Evolutionary conservation across 768 basidiomycete genomes (phyloP), one percentile per base, ranked within the genome.

Genomic region (Leccinum imitatum): DNA sequence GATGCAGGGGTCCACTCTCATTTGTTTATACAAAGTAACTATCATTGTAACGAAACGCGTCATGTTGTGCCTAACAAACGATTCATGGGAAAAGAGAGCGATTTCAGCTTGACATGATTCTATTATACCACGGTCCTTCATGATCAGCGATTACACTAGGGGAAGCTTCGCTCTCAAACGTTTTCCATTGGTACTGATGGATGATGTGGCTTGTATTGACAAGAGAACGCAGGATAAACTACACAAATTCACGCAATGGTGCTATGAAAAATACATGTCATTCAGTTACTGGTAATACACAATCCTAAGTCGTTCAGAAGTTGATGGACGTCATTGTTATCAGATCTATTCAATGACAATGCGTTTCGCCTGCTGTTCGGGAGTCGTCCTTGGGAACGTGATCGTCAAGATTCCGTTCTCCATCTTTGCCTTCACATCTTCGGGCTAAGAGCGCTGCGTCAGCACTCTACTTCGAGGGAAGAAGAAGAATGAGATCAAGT

Each of bases 371-470:
- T 75, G 74, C 59, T 68, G 57, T 60, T 81, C 81, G 6, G 73
- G 31, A 7, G 4, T 31, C 69, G 71, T 65, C 68, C 75, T 80
- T 15, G 81, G 81, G 73, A 82, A 83, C 15, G 72, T 77, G 23
- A 83, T 73, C 0, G 72, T 73, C 59, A 83, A 65, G 17, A 84
- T 68, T 6, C 80, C 81, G 44, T 81, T 65, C 33, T 52, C 76
- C 77, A 82, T 77, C n/a, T 66, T 68, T 0, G 82, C 82, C 59
- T 77, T 79, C 64, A 82, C 77, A 21, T 79, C 73, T 39, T 78
- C 73, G 23, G 71, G 68, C 79, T 82, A 60, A 10, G 11, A 19
- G 1, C 4, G 10, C n/a, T 33, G 31, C 30, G 6, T 52, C 31
- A 52, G 51, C n/a, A 31, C 13, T 19, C 41, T 9, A 41, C 6